A percentile compares a stretch with the other conserved stretches of the same genome.
These are phyloP conservation scores for Boehmeria nivea DNA, from an alignment of 306 rosid genomes.

Conservation along the genomic window DNA sequence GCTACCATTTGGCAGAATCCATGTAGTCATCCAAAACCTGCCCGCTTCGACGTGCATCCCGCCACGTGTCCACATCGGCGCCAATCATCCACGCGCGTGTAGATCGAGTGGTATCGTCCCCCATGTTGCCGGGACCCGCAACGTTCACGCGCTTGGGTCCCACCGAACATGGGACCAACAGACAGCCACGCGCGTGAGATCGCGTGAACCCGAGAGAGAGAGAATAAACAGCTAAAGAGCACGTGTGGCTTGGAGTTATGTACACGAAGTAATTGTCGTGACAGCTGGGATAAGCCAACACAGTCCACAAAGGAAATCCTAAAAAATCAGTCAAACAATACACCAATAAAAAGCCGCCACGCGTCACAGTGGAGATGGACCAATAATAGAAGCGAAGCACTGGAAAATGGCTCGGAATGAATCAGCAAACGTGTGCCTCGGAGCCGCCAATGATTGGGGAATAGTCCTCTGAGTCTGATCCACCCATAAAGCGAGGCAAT, in stretches of 20 bases:
- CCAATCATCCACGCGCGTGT: background rate
- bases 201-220: background rate
- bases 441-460: conserved; percentile 10
- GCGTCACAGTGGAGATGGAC: background rate
- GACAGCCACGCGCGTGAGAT: background rate
- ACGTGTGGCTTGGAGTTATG: background rate
- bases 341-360: background rate
- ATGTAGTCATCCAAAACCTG: background rate
- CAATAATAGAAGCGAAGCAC: too few species aligned
- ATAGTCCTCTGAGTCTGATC: background rate
- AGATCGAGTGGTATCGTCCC: too few species aligned
- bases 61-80: background rate
- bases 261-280: too few species aligned
- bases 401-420: background rate
- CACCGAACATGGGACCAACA: too few species aligned
- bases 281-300: too few species aligned
- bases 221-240: background rate
- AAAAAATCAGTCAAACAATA: too few species aligned
- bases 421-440: background rate
- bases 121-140: too few species aligned
- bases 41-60: background rate
- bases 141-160: too few species aligned
- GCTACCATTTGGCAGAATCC: background rate
- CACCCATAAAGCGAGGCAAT: too few species aligned
- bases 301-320: background rate